Evolutionary conservation across 257 asterid species (phyloP), one percentile per base, ranked within the genome.

Genomic region (Salvia hispanica): DNA sequence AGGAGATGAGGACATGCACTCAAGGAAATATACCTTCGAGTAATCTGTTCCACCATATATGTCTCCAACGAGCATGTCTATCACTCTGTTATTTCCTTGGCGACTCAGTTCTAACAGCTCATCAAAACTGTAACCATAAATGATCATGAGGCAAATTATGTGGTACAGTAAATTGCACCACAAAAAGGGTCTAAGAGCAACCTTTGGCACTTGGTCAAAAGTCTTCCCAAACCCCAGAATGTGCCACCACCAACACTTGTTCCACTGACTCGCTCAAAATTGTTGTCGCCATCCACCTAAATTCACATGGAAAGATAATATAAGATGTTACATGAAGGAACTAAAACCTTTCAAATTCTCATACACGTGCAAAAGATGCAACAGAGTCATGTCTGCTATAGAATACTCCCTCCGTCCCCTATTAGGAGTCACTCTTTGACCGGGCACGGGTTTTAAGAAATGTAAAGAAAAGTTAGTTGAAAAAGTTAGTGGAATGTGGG

Each of bases 241-340:
- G 99, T 93, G 71, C 99, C 97, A 60, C 99, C 99, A 54, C 99
- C 99, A 44, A 90, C 80, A 71, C 97, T 93, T 46, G 99, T 93
- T 79, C 99, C 99, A 76, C 99, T 90, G 58, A 93, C 95, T 75
- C 97, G 84, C 75, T 91, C 81, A 75, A 88, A 93, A 64, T 84
- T 76, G 46, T 72, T 77, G 66, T 90, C 92, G 51, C 99, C 88
- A 63, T 93, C 95, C 25, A 90, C 99, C 99, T 88, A 80, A 78
- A 73, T 68, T 62, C 55, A 60, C 53, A 65, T 51, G 65, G 55
- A 31, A 52, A 48, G 15, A 45, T 15, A 55, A 10, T 33, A 55
- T 16, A 65, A 54, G 51, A 66, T 66, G 57, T 8, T n/a, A 69
- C 21, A 59, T 2, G 25, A 36, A 58, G 62, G 54, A 16, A 58